A percentile compares a stretch with the other conserved stretches of the same genome.
phyloP scores from a whole-genome alignment of 192 early-diverging fungal genomes.

The Podila epicladia region DNA sequence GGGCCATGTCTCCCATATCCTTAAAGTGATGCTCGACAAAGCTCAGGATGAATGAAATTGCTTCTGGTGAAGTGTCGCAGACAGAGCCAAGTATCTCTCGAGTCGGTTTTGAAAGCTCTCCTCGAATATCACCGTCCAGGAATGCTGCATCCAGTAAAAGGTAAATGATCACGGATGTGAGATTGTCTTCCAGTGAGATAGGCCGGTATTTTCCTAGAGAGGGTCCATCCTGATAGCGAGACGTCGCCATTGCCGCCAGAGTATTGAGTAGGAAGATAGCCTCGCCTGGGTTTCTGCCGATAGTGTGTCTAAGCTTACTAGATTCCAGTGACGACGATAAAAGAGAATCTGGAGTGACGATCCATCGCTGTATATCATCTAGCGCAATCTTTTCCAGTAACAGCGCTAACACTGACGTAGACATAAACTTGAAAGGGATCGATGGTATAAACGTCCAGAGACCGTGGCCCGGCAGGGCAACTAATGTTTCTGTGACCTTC shows the following conservation, averaged over 20 bases:
- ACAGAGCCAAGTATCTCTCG: constrained; percentile 53
- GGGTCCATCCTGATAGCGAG: constrained; percentile 2
- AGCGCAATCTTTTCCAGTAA: constrained; percentile 33
- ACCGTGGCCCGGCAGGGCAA: constrained; percentile 22
- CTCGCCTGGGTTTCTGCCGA: constrained; percentile 49
- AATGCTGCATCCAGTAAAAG: constrained; percentile 54
- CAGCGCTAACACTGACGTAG: constrained; percentile 6
- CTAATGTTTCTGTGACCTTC: constrained; percentile 15
- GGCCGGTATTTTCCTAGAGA: background rate
- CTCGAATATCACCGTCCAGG: constrained; percentile 44
- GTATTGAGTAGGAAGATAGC: constrained; percentile 55
- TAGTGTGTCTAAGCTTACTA: constrained; percentile 14
- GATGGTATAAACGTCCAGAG: constrained; percentile 48
- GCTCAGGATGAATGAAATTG: constrained; percentile 47
- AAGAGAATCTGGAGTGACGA: constrained; percentile 4
- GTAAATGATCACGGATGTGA: constrained; percentile 42
- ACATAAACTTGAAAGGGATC: constrained; percentile 41
- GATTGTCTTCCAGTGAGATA: constrained; percentile 14
- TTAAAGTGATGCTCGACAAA: constrained; percentile 52
- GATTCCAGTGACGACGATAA: constrained; percentile 6
- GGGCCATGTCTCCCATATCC: constrained; percentile 52
- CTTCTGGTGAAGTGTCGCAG: constrained; percentile 40
- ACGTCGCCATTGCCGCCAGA: constrained; percentile 49
- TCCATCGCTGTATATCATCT: constrained; percentile 11
- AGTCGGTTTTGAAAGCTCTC: constrained; percentile 53